These are phyloP conservation scores for Cladophialophora yegresii DNA, from an alignment of 2,329 filamentous ascomycete genomes.

Conservation along the genomic window DNA sequence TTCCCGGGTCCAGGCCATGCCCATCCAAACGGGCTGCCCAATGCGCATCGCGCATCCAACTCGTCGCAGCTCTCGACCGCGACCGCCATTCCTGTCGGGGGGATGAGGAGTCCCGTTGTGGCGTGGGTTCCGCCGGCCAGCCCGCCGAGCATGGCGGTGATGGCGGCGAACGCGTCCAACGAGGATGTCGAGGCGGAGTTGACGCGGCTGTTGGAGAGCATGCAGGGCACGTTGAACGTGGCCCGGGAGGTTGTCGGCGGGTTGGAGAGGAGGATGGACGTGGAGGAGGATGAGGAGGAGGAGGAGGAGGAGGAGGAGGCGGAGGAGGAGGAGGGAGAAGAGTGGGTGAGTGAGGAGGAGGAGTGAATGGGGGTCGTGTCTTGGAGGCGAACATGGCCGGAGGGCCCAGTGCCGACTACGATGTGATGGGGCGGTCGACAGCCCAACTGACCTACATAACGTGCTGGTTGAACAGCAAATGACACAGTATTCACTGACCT, in stretches of 20 bases:
- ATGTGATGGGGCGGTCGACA: neutral
- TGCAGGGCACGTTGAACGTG: constrained; percentile 44
- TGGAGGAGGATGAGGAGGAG: constrained; percentile 20
- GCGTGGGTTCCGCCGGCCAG: constrained; percentile 43
- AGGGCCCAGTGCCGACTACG: neutral
- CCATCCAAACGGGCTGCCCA: constrained; percentile 12
- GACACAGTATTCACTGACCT: neutral
- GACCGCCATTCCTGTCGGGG: constrained; percentile 15
- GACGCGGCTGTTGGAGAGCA: constrained; percentile 46
- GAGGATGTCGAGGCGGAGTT: constrained; percentile 44
- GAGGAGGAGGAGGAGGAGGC: constrained; percentile 10
- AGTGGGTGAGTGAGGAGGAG: constrained; percentile 1
- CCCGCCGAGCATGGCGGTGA: constrained; percentile 44
- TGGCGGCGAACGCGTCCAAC: constrained; percentile 45
- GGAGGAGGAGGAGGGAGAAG: constrained; percentile 22
- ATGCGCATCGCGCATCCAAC: constrained; percentile 13
- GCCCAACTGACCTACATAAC: neutral
- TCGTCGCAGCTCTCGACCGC: constrained; percentile 13
- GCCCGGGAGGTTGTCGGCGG: constrained; percentile 42
- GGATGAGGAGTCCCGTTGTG: constrained; percentile 32
- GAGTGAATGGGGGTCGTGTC: neutral
- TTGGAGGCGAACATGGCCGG: no score
- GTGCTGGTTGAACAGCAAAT: neutral
- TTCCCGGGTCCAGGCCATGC: constrained; percentile 25
- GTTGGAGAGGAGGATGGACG: constrained; percentile 23